These are phyloP conservation scores for Boletus pseudopeckii DNA, from an alignment of 768 basidiomycete genomes.

Conservation along the genomic window DNA sequence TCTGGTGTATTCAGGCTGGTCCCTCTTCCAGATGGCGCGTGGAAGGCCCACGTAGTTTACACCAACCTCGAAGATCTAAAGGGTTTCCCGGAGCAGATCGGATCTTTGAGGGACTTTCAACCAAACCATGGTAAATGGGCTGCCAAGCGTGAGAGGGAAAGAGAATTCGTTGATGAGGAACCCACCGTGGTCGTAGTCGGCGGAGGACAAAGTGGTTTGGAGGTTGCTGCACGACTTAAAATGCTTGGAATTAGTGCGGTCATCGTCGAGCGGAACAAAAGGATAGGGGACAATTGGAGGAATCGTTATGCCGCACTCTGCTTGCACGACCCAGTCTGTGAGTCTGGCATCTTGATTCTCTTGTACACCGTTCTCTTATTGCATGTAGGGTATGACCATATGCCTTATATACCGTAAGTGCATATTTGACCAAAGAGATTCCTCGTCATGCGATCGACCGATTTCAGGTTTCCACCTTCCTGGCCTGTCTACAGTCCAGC, in stretches of 20 bases:
- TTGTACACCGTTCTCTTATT: not conserved
- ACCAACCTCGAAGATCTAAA: constrained; percentile 52
- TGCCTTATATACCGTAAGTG: constrained; percentile 55
- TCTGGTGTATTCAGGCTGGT: constrained; percentile 48
- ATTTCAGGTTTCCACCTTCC: constrained; percentile 48
- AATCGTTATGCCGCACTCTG: constrained; percentile 28
- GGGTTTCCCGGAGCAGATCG: constrained; percentile 42
- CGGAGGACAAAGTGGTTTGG: constrained; percentile 53
- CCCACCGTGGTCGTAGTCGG: constrained; percentile 53
- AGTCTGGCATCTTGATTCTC: not conserved
- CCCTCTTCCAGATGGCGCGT: constrained; percentile 38
- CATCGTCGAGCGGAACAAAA: constrained; percentile 24
- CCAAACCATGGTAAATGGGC: constrained; percentile 36
- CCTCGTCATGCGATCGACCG: not conserved
- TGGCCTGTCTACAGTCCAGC: constrained; percentile 62
- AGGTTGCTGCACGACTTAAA: constrained; percentile 54
- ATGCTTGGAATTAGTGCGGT: constrained; percentile 21
- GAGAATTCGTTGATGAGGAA: constrained; percentile 36
- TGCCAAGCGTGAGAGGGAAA: constrained; percentile 26
- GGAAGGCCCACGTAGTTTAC: constrained; percentile 48
- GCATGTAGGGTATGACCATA: constrained; percentile 41
- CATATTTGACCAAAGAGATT: not conserved
- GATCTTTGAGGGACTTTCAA: constrained; percentile 41
- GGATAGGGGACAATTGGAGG: constrained; percentile 33
- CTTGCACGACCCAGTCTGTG: constrained; percentile 33